phyloP scores from a whole-genome alignment of 176 grass and related monocot genomes.

The Guadua angustifolia region DNA sequence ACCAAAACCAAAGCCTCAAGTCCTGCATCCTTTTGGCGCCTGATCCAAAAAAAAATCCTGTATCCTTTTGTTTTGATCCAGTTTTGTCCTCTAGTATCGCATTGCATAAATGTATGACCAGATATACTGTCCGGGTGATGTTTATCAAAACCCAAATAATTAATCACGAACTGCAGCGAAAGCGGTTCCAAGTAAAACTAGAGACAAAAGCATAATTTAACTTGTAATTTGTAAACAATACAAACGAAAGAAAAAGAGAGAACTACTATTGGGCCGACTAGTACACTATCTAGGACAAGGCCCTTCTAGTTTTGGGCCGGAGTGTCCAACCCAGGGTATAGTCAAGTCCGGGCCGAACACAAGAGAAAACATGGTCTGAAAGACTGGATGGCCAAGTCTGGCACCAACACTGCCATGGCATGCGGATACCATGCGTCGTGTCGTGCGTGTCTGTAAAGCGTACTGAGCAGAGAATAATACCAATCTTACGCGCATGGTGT shows the following conservation, averaged over 20 bases:
- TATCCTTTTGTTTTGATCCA: slow-evolving; percentile 13
- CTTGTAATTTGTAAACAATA: not conserved
- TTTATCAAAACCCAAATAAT: too few species aligned
- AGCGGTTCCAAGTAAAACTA: not conserved
- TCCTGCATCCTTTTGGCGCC: slow-evolving; percentile 1
- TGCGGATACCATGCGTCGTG: not conserved
- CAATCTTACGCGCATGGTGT: not conserved
- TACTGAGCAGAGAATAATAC: not conserved
- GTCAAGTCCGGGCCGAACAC: not conserved
- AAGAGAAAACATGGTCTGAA: not conserved
- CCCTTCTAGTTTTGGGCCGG: not conserved
- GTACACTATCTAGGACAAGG: not conserved
- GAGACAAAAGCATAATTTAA: not conserved
- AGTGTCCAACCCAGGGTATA: too few species aligned
- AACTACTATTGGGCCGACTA: not conserved
- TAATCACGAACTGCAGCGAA: not conserved
- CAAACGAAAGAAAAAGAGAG: not conserved
- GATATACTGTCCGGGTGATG: not conserved
- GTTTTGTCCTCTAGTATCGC: not conserved
- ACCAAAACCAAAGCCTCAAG: not conserved
- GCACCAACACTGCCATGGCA: not conserved
- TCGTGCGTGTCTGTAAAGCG: not conserved
- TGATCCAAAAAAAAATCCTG: too few species aligned
- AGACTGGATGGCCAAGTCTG: not conserved
- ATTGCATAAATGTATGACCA: not conserved